These are phyloP conservation scores for Neophaeococcomyces aloes DNA, from an alignment of 2,329 filamentous ascomycete species.

Conservation along the genomic window DNA sequence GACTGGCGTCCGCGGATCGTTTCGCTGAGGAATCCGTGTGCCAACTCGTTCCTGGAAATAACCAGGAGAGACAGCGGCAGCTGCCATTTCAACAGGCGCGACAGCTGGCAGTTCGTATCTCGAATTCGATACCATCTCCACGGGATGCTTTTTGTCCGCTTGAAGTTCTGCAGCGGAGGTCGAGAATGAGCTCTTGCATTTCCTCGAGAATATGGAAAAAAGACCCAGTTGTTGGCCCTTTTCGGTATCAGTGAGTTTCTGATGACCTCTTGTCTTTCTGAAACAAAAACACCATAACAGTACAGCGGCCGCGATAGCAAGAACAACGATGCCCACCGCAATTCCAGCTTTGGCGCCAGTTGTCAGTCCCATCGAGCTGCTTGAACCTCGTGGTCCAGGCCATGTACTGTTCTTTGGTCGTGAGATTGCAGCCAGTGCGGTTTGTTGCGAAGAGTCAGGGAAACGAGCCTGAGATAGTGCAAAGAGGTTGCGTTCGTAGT, in stretches of 20 bases:
- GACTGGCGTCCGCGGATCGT: slow-evolving; percentile 16
- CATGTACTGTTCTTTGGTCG: slow-evolving; percentile 17
- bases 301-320: slow-evolving; percentile 12
- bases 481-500: slow-evolving; percentile 30
- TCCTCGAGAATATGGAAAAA: slow-evolving; percentile 3
- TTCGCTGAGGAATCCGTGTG: slow-evolving; percentile 10
- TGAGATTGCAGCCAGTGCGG: slow-evolving; percentile 31
- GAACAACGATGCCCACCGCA: slow-evolving; percentile 20
- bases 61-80: slow-evolving; percentile 16
- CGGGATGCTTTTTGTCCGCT: slow-evolving; percentile 21
- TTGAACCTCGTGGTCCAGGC: slow-evolving; percentile 10
- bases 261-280: slow-evolving; percentile 6
- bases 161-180: slow-evolving; percentile 21
- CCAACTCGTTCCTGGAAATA: slow-evolving; percentile 12
- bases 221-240: slow-evolving; percentile 9
- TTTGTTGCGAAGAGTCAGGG: slow-evolving; percentile 32
- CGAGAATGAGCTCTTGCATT: slow-evolving; percentile 12
- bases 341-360: slow-evolving; percentile 25
- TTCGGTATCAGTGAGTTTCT: not conserved
- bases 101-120: slow-evolving; percentile 19
- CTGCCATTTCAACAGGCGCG: slow-evolving; percentile 20
- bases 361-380: slow-evolving; percentile 14
- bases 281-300: slow-evolving; percentile 17
- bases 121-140: slow-evolving; percentile 21
- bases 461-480: slow-evolving; percentile 27